Evolutionary conservation across 140 eudicot genomes (phyloP).

Genomic region (Stevia rebaudiana): DNA sequence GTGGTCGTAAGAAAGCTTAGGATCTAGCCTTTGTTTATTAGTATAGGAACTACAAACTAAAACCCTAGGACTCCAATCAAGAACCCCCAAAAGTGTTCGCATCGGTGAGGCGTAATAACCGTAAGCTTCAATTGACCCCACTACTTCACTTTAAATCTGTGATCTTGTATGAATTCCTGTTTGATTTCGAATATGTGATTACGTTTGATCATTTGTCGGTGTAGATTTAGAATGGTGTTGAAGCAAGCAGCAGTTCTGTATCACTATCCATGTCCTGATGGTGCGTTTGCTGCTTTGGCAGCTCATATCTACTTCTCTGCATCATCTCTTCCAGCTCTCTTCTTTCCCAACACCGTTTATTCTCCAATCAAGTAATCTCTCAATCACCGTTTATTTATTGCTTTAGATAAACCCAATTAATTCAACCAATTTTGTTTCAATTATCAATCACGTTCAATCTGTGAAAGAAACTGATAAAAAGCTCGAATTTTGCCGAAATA

Average conservation of each 20-base stretch:
- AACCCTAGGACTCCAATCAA: too few species aligned
- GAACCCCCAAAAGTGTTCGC: constrained; percentile 8
- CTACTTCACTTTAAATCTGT: neutral
- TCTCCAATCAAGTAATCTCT: constrained; percentile 46
- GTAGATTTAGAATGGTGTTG: constrained; percentile 5
- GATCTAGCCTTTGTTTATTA: too few species aligned
- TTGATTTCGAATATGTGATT: neutral
- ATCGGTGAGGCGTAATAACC: neutral
- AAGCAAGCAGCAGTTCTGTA: constrained; percentile 70
- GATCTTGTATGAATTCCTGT: neutral
- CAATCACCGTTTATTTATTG: too few species aligned
- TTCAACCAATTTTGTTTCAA: too few species aligned
- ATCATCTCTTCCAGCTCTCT: constrained; percentile 38
- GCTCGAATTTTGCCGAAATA: too few species aligned
- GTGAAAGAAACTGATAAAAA: too few species aligned
- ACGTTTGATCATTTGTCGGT: neutral
- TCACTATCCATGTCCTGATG: constrained; percentile 93
- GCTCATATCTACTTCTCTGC: constrained; percentile 77
- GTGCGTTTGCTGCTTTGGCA: constrained; percentile 82
- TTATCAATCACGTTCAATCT: too few species aligned
- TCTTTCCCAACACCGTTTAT: constrained; percentile 84
- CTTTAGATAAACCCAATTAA: too few species aligned
- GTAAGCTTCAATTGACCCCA: neutral
- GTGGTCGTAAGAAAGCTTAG: too few species aligned
- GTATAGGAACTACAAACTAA: too few species aligned